Conservation (phyloP, 495 filamentous ascomycete species). For the Paragyromitra xinjiangensis region DNA sequence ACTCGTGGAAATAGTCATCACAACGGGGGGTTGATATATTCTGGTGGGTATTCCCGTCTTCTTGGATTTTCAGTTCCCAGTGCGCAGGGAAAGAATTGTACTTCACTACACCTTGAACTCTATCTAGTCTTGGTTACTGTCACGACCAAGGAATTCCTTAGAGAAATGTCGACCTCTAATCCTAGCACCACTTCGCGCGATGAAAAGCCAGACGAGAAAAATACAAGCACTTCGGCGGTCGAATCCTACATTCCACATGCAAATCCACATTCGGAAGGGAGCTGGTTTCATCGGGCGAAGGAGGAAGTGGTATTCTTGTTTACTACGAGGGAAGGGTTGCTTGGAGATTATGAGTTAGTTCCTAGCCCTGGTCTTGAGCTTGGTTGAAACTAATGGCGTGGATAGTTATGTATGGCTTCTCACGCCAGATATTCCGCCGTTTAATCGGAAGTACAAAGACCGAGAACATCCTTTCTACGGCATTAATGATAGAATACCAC, state of each 20-base stretch:
- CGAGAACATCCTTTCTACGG: slow-evolving; percentile 61
- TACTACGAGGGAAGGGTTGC: slow-evolving; percentile 58
- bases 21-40: not conserved
- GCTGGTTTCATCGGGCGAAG: slow-evolving; percentile 47
- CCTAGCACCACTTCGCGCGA: slow-evolving; percentile 10
- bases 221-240: slow-evolving; percentile 15
- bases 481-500: slow-evolving; percentile 58
- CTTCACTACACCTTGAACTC: not conserved
- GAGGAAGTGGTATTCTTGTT: slow-evolving; percentile 59
- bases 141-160: not conserved
- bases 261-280: slow-evolving; percentile 34
- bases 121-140: slow-evolving; percentile 2
- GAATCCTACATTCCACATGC: slow-evolving; percentile 31
- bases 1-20: not conserved
- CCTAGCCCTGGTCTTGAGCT: not conserved
- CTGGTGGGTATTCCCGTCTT: not conserved
- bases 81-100: not conserved
- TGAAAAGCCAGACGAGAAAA: not conserved
- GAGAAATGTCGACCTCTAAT: slow-evolving; percentile 25
- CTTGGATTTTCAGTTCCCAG: not conserved
- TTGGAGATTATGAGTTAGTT: slow-evolving; percentile 60
- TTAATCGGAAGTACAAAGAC: slow-evolving; percentile 59
- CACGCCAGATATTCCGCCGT: slow-evolving; percentile 61
- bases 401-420: slow-evolving; percentile 60
- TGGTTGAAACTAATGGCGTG: slow-evolving; percentile 9